Percentiles rank a stretch among this genome's conserved stretches.
Conservation (phyloP, 768 basidiomycete genomes). For the Arthromyces matolae region DNA sequence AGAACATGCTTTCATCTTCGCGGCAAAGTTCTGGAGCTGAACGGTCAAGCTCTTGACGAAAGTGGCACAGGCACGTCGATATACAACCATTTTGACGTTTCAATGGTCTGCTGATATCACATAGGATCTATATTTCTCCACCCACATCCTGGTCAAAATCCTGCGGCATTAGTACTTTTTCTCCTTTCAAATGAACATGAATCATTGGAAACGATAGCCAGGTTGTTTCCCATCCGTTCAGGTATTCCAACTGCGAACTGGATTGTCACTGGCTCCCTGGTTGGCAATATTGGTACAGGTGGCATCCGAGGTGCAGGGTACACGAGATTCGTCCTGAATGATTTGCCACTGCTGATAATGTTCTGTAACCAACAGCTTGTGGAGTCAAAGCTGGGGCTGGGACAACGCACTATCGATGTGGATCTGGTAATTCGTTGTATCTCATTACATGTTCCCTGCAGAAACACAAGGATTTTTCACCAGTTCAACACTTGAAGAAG, state of each 20-base stretch:
- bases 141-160: slow-evolving; percentile 46
- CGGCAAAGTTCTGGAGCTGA: slow-evolving; percentile 24
- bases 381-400: slow-evolving; percentile 38
- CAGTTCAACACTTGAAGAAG: slow-evolving; percentile 54
- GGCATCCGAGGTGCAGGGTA: slow-evolving; percentile 78
- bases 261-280: slow-evolving; percentile 53
- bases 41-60: slow-evolving; percentile 23
- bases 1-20: slow-evolving; percentile 31
- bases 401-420: slow-evolving; percentile 45
- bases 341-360: background rate
- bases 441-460: too few species aligned
- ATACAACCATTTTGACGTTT: background rate
- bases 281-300: slow-evolving; percentile 63
- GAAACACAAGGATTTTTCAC: slow-evolving; percentile 4
- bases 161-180: slow-evolving; percentile 43
- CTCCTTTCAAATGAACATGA: slow-evolving; percentile 52
- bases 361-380: slow-evolving; percentile 17
- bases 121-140: slow-evolving; percentile 61
- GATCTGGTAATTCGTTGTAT: slow-evolving; percentile 20
- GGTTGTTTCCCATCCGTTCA: slow-evolving; percentile 83
- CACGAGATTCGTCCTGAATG: slow-evolving; percentile 19
- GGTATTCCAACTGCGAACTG: slow-evolving; percentile 77
- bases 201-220: slow-evolving; percentile 63
- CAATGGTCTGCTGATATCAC: background rate
- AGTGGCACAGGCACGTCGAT: slow-evolving; percentile 26